Conservation (phyloP, 2,329 filamentous ascomycete genomes). For the Fusarium sp. region DNA sequence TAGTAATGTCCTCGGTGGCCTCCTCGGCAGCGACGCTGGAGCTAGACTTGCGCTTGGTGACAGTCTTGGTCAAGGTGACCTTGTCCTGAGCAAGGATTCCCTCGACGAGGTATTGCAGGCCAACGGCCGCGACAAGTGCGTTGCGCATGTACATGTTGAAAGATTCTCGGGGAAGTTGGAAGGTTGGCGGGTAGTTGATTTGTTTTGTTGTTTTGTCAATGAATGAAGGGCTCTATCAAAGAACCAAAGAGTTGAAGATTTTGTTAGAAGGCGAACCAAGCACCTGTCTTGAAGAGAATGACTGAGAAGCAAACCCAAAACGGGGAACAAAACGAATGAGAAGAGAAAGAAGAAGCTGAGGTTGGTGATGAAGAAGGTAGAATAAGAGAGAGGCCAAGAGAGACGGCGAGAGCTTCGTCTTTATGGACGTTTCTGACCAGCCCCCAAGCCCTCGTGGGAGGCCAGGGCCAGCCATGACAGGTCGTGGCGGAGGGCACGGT, state of each 20-base stretch:
- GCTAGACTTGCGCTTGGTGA: conserved; percentile 28
- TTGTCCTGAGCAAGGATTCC: conserved; percentile 38
- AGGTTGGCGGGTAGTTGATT: conserved; percentile 20
- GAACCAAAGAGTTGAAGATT: conserved; percentile 35
- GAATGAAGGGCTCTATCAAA: conserved; percentile 46
- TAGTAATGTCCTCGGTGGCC: conserved; percentile 30
- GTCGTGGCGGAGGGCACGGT: conserved; percentile 20
- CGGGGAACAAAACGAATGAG: conserved; percentile 39
- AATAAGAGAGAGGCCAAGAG: conserved; percentile 2
- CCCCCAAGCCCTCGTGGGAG: not conserved
- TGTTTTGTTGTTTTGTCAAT: conserved; percentile 40
- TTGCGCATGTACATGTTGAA: conserved; percentile 42
- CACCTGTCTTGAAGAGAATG: conserved; percentile 44
- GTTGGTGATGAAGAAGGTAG: conserved; percentile 28
- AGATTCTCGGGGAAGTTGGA: conserved; percentile 14
- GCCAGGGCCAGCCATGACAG: conserved; percentile 27
- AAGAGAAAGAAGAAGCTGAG: conserved; percentile 36
- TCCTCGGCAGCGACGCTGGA: conserved; percentile 18
- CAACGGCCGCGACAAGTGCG: conserved; percentile 38
- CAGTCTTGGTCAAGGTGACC: conserved; percentile 29
- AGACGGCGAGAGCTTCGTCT: conserved; percentile 32
- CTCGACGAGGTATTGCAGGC: conserved; percentile 38
- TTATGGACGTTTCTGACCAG: conserved; percentile 24
- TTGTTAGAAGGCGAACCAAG: conserved; percentile 40
- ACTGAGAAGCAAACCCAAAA: conserved; percentile 42